These are phyloP conservation scores for Nothophaeocryptopus gaeumannii DNA, from an alignment of 2,329 filamentous ascomycete genomes.

Conservation along the genomic window DNA sequence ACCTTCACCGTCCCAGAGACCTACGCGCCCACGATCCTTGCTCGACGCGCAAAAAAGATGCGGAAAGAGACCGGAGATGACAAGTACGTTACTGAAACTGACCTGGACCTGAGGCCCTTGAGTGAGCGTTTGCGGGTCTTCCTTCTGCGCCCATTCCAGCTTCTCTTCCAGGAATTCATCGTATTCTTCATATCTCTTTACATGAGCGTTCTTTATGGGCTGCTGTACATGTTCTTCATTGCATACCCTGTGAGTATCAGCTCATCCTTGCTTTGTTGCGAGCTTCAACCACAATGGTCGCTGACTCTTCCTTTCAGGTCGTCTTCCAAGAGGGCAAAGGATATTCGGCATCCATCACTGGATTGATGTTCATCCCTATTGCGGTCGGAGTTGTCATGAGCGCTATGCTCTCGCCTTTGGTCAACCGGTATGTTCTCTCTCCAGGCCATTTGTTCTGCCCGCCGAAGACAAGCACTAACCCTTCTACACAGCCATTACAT, in stretches of 20 bases:
- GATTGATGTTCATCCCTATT: slow-evolving; percentile 58
- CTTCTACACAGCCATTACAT: slow-evolving; percentile 64
- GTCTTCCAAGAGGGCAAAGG: slow-evolving; percentile 79
- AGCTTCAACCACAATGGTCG: no score
- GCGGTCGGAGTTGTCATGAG: slow-evolving; percentile 29
- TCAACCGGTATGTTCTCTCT: slow-evolving; percentile 53
- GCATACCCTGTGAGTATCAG: slow-evolving; percentile 36
- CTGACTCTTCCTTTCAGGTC: slow-evolving; percentile 42
- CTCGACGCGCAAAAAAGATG: slow-evolving; percentile 65
- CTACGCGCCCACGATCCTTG: slow-evolving; percentile 76
- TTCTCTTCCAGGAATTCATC: slow-evolving; percentile 80
- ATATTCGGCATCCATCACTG: slow-evolving; percentile 71
- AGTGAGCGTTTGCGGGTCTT: slow-evolving; percentile 69
- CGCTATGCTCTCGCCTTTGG: slow-evolving; percentile 51
- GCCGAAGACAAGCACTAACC: no score
- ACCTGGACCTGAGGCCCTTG: slow-evolving; percentile 70
- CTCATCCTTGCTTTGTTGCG: no score
- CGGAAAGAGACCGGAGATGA: slow-evolving; percentile 65
- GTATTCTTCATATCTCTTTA: slow-evolving; percentile 80
- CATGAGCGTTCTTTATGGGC: slow-evolving; percentile 42
- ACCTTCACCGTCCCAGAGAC: slow-evolving; percentile 89
- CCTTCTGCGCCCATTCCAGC: slow-evolving; percentile 77
- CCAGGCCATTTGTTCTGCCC: no score
- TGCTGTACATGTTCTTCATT: slow-evolving; percentile 62
- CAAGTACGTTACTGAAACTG: slow-evolving; percentile 73